Evolutionary conservation across 163 green algal species (phyloP), one percentile per base, ranked within the genome.

Genomic region (Scenedesmus sp.): DNA sequence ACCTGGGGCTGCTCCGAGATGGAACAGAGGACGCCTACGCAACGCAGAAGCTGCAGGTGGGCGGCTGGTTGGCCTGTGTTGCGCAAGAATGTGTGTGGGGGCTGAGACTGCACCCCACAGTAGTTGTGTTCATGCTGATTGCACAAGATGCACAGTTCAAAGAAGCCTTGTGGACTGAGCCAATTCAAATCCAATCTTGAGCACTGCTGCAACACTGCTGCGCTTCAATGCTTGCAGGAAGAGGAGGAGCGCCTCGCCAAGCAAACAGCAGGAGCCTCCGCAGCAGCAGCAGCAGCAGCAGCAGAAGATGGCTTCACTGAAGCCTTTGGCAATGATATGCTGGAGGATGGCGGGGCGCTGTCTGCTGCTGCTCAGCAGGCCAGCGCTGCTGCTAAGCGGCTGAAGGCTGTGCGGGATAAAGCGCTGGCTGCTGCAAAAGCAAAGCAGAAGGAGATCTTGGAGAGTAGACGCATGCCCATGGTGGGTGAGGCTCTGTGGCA

Each of bases 1-100:
- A 94, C 34, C 91, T 97, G 18, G 90, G 86, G 55, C 89, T 96
- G 20, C 93, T 97, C 7, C 83, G 94, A 87, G 94, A 90, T 66
- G 73, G 59, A 0, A 76, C 93, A 64, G 79, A 93, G 54, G 91
- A 92, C 18, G 84, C 76, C 1, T 89, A 93, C n/a, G 95, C 93
- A 91, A 90, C 82, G 46, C 64, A 90, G 86, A 62, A 87, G 86
- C 23, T 91, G 56, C 87, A 91, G 74, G 87, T 79, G 26, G 13
- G 46, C 54, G 1, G 54, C 46, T 3, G 12, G 54, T 18, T 46
- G 34, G 34, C 34, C 34, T 46, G 34, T 46, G 34, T 46, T 46
- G 34, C 34, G 34, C 34, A 46, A 46, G 34, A 46, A 46, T 46
- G 34, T 46, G 34, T 46, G 34, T 46, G 34, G 34, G 34, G 34